These are phyloP conservation scores for Talaromyces sp. DNA, from an alignment of 2,329 filamentous ascomycete genomes.

Conservation along the genomic window DNA sequence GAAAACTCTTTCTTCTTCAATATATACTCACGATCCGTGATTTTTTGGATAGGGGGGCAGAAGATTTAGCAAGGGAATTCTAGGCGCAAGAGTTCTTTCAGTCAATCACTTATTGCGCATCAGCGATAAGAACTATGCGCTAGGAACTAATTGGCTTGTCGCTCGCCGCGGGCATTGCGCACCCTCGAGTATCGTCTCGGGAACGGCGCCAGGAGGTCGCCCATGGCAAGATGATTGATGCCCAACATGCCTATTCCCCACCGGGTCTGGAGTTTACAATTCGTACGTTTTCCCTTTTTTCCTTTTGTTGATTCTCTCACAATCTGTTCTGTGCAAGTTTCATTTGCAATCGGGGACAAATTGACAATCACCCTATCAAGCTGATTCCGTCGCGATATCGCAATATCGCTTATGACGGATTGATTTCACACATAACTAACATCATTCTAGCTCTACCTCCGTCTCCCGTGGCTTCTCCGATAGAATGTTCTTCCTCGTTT, in stretches of 20 bases:
- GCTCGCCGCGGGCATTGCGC: conserved; percentile 36
- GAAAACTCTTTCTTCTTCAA: conserved; percentile 1
- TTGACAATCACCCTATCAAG: neutral
- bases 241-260: conserved; percentile 35
- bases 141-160: conserved; percentile 28
- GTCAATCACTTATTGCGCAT: conserved; percentile 16
- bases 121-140: conserved; percentile 34
- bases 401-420: neutral
- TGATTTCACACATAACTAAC: conserved; percentile 19
- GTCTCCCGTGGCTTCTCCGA: conserved; percentile 29
- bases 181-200: conserved; percentile 31
- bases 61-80: neutral
- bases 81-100: conserved; percentile 10
- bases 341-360: neutral
- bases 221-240: conserved; percentile 42
- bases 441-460: conserved; percentile 27
- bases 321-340: conserved; percentile 17
- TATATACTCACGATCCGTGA: neutral
- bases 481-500: conserved; percentile 34
- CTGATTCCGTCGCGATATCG: conserved; percentile 5
- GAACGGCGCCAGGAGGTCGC: conserved; percentile 30
- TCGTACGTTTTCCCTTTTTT: conserved; percentile 30
- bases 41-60: neutral
- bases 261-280: conserved; percentile 33
- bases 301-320: conserved; percentile 8